Conservation (phyloP, 805 yeast species). For the Maudiozyma serrabonitensis region DNA sequence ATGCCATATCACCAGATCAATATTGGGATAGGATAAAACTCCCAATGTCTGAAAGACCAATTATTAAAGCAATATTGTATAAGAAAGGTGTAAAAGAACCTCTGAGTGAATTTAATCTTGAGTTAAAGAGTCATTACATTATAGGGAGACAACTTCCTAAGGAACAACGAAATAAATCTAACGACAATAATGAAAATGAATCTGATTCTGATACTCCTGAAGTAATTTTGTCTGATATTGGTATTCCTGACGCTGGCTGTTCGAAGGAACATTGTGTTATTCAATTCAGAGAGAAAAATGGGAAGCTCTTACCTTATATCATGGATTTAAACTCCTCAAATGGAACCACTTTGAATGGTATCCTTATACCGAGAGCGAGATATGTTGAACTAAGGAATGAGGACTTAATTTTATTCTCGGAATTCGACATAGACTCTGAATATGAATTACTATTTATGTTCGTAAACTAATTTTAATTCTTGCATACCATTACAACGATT, state of each 20-base stretch:
- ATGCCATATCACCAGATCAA: constrained; percentile 21
- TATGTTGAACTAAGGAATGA: constrained; percentile 35
- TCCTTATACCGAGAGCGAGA: constrained; percentile 31
- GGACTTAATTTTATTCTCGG: constrained; percentile 36
- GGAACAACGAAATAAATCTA: constrained; percentile 2
- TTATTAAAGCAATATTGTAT: constrained; percentile 27
- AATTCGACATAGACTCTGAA: constrained; percentile 24
- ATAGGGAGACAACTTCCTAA: constrained; percentile 30
- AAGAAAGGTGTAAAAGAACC: constrained; percentile 21
- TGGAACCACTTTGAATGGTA: constrained; percentile 37
- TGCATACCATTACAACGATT: not conserved
- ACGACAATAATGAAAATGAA: not conserved
- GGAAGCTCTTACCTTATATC: constrained; percentile 29
- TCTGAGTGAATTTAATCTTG: constrained; percentile 16
- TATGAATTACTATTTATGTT: constrained; percentile 19
- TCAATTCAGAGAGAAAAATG: constrained; percentile 31
- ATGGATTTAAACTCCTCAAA: constrained; percentile 41
- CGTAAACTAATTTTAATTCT: not conserved
- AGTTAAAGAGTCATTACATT: constrained; percentile 23
- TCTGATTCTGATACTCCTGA: constrained; percentile 10
- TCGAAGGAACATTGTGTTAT: constrained; percentile 43
- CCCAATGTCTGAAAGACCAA: constrained; percentile 15
- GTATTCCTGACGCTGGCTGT: constrained; percentile 29
- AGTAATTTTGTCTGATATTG: constrained; percentile 29
- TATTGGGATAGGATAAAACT: constrained; percentile 10